Evolutionary conservation across 768 basidiomycete species (phyloP).

Genomic region (Phaffia australis): DNA sequence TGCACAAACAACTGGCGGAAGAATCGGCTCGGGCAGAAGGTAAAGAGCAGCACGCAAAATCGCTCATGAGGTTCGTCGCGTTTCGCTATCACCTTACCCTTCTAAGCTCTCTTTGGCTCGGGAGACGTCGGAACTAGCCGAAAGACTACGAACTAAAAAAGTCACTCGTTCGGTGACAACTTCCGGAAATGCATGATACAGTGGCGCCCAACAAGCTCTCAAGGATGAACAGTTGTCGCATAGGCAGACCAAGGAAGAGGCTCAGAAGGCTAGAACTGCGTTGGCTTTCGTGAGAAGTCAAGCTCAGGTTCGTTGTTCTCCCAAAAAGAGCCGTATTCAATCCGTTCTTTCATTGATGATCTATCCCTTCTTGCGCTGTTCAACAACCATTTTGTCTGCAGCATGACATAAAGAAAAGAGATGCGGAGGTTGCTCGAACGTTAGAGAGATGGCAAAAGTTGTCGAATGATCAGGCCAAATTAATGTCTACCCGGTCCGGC

Average conservation of each 20-base stretch:
- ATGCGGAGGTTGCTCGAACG: constrained; percentile 66
- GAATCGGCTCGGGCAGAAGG: constrained; percentile 61
- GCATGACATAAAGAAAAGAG: constrained; percentile 65
- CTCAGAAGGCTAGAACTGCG: constrained; percentile 27
- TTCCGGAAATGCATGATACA: background rate
- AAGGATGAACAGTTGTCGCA: constrained; percentile 28
- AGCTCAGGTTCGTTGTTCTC: constrained; percentile 25
- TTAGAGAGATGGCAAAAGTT: constrained; percentile 64
- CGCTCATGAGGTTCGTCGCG: constrained; percentile 49
- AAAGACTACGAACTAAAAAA: background rate
- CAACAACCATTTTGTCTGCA: constrained; percentile 37
- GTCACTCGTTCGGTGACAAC: background rate
- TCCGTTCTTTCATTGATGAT: background rate
- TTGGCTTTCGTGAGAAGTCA: constrained; percentile 29
- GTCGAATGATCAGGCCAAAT: constrained; percentile 55
- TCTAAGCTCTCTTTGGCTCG: background rate
- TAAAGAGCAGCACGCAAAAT: constrained; percentile 63
- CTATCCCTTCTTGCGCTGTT: background rate
- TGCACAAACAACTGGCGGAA: constrained; percentile 54
- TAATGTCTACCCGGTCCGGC: constrained; percentile 46
- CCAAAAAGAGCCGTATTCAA: background rate
- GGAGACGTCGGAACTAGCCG: too few species aligned
- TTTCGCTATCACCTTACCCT: background rate
- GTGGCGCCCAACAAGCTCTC: constrained; percentile 23
- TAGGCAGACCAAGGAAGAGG: constrained; percentile 26